These are phyloP conservation scores for Ocimum tenuiflorum DNA, from an alignment of 257 asterid genomes.

Conservation along the genomic window DNA sequence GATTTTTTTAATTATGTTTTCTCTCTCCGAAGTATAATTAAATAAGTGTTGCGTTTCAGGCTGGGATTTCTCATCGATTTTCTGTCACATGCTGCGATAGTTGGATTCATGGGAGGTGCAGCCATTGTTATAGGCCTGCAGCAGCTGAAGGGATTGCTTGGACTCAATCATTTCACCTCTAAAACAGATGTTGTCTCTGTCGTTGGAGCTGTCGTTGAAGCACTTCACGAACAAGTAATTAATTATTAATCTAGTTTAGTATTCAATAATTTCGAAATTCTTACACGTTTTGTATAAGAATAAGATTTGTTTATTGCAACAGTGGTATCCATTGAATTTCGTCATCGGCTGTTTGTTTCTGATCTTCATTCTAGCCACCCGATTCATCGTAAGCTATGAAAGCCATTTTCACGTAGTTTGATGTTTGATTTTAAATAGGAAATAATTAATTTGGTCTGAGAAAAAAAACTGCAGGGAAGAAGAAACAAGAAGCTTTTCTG, in stretches of 20 bases:
- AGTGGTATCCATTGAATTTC: conserved; percentile 75
- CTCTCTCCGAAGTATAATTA: neutral
- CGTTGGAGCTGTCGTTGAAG: conserved; percentile 36
- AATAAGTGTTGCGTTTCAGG: neutral
- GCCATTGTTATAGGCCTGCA: conserved; percentile 83
- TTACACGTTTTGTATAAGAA: neutral
- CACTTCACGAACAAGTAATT: conserved; percentile 41
- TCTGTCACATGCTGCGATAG: conserved; percentile 77
- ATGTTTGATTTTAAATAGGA: too few relatives aligned
- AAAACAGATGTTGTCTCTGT: conserved; percentile 67
- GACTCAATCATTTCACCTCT: conserved; percentile 50
- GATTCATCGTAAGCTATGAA: conserved; percentile 49
- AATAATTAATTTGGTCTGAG: neutral
- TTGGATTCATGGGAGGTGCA: conserved; percentile 88
- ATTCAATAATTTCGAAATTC: neutral
- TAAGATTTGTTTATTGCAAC: neutral
- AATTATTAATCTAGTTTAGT: too few relatives aligned
- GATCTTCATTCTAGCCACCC: conserved; percentile 57
- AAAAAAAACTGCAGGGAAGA: conserved; percentile 24
- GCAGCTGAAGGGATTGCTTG: conserved; percentile 66
- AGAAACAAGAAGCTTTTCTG: conserved; percentile 32
- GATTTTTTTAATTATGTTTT: neutral
- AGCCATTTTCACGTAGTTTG: neutral
- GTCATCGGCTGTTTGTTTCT: conserved; percentile 72
- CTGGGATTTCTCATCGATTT: conserved; percentile 86